These are phyloP conservation scores for Ambrosia hybrid DNA, from an alignment of 140 eudicot species.

Conservation along the genomic window DNA sequence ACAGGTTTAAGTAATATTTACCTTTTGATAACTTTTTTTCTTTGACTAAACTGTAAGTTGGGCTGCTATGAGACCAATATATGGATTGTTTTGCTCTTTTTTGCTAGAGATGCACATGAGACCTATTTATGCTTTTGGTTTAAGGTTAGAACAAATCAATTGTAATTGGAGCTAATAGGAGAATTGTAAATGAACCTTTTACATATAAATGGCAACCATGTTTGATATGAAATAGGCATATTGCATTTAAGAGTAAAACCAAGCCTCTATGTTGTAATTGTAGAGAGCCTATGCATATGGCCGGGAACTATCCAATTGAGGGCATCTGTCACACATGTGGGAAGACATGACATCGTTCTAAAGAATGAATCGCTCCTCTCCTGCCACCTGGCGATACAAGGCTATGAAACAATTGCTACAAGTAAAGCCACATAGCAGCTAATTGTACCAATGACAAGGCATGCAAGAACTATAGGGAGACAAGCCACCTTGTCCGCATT, in stretches of 20 bases:
- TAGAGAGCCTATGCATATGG: constrained; percentile 99
- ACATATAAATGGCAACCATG: background rate
- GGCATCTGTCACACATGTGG: constrained; percentile 99
- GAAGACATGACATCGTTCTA: constrained; percentile 65
- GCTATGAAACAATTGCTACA: constrained; percentile 30
- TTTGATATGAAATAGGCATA: constrained; percentile 49
- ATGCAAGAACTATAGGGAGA: constrained; percentile 92
- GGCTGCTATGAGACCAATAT: background rate
- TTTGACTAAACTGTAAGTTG: too few relatives aligned
- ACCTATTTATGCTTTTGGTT: too few relatives aligned
- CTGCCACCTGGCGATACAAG: constrained; percentile 88
- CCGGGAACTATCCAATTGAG: constrained; percentile 90
- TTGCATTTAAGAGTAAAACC: constrained; percentile 68
- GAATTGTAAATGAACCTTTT: too few relatives aligned
- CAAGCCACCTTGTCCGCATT: constrained; percentile 93
- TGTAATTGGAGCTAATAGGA: too few relatives aligned
- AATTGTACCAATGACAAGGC: constrained; percentile 98
- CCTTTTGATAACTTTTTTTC: background rate
- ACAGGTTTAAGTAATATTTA: constrained; percentile 53
- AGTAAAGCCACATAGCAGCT: constrained; percentile 86
- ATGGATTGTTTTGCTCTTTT: too few relatives aligned
- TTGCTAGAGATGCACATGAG: too few relatives aligned
- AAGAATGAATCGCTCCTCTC: constrained; percentile 64
- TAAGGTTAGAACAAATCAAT: too few relatives aligned
- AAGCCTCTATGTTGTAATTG: constrained; percentile 91